phyloP scores from a whole-genome alignment of 148 eudicot genomes.

The Spergularia marina region DNA sequence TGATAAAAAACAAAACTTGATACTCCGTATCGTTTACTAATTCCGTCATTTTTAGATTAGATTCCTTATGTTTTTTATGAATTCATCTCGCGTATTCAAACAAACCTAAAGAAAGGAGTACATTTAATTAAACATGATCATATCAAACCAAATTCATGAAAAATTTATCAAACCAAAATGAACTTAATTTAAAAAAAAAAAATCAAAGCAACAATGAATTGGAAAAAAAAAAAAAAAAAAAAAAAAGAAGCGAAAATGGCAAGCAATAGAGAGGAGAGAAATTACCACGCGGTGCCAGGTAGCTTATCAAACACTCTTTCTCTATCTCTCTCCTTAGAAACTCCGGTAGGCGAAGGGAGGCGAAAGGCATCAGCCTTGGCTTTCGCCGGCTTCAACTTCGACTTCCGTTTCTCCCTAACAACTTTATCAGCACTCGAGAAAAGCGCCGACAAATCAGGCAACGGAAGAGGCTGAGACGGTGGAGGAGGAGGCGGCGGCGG shows the following conservation, averaged over 20 bases:
- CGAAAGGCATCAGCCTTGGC: constrained; percentile 26
- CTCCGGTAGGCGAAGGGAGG: constrained; percentile 42
- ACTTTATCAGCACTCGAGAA: constrained; percentile 19
- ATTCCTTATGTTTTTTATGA: too few species aligned
- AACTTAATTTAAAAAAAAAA: not conserved
- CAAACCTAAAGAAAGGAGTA: too few species aligned
- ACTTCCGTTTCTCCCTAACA: constrained; percentile 9
- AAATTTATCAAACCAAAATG: not conserved
- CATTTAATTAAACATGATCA: too few species aligned
- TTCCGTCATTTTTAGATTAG: too few species aligned
- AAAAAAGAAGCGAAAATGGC: not conserved
- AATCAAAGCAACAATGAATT: not conserved
- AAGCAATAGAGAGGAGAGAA: not conserved
- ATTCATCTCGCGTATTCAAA: too few species aligned
- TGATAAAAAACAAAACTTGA: too few species aligned
- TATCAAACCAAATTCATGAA: too few species aligned
- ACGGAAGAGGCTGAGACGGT: constrained; percentile 62
- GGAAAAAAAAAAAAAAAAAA: not conserved
- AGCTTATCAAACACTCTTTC: constrained; percentile 2
- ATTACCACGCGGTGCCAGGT: not conserved
- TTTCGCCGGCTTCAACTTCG: not conserved
- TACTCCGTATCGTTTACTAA: too few species aligned
- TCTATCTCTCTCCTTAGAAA: constrained; percentile 28
- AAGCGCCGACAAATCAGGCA: constrained; percentile 40
- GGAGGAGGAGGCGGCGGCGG: constrained; percentile 12